A percentile compares a stretch with the other conserved stretches of the same genome.
These are phyloP conservation scores for Populus pruinosa DNA, from an alignment of 345 rosid species.

Conservation along the genomic window DNA sequence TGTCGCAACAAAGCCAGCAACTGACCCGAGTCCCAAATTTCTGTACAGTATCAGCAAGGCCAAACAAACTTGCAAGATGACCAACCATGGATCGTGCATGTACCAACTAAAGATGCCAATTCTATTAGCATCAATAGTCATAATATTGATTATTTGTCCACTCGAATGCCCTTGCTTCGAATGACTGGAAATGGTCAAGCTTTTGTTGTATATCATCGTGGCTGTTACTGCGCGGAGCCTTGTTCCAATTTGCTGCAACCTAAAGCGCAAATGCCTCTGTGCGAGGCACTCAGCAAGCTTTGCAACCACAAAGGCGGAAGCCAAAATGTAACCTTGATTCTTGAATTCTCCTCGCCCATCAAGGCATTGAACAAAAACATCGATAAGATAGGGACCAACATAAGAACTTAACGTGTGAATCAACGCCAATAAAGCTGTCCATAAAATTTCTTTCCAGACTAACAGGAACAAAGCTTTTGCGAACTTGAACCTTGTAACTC, in stretches of 20 bases:
- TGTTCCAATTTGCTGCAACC: constrained; percentile 26
- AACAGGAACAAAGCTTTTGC: constrained; percentile 19
- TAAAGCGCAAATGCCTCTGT: constrained; percentile 27
- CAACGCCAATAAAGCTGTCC: constrained; percentile 18
- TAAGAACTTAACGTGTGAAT: constrained; percentile 23
- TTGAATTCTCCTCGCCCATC: constrained; percentile 14
- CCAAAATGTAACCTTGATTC: constrained; percentile 31
- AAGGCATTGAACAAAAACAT: constrained; percentile 33
- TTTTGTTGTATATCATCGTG: constrained; percentile 24
- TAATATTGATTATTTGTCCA: constrained; percentile 36
- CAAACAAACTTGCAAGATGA: constrained; percentile 26
- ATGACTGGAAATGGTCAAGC: constrained; percentile 25
- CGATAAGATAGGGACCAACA: constrained; percentile 40
- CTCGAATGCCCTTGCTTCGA: constrained; percentile 30
- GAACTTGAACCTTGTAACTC: constrained; percentile 17
- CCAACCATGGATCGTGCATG: constrained; percentile 33
- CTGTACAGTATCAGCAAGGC: constrained; percentile 27
- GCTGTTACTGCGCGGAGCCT: constrained; percentile 18
- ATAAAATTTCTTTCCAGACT: constrained; percentile 24
- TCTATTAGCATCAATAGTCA: constrained; percentile 36
- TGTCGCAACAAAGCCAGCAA: constrained; percentile 21
- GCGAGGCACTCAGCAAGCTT: constrained; percentile 33
- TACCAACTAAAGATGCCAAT: constrained; percentile 27
- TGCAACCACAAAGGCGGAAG: constrained; percentile 22
- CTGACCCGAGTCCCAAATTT: constrained; percentile 25